These are phyloP conservation scores for Pistacia atlantica DNA, from an alignment of 345 rosid species.

Conservation along the genomic window DNA sequence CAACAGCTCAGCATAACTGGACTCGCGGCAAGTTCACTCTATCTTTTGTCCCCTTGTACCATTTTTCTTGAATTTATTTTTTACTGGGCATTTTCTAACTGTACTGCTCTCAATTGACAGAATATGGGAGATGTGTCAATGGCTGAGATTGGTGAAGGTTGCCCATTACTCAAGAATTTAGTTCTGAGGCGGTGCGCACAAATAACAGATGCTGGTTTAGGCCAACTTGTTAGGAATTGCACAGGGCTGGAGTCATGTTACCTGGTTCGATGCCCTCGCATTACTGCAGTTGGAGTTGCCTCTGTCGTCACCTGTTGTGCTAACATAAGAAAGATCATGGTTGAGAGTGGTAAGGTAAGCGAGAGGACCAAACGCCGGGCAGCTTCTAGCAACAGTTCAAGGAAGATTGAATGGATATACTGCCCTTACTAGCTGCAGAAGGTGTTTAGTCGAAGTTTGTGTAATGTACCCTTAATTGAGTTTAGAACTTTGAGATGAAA, in stretches of 20 bases:
- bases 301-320: conserved; percentile 80
- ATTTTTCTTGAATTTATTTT: neutral
- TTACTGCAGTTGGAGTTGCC: conserved; percentile 79
- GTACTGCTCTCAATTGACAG: conserved; percentile 34
- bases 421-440: neutral
- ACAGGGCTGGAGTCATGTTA: conserved; percentile 69
- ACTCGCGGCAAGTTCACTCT: conserved; percentile 56
- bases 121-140: conserved; percentile 75
- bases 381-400: conserved; percentile 38
- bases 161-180: conserved; percentile 68
- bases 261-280: conserved; percentile 74
- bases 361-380: conserved; percentile 77
- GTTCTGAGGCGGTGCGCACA: conserved; percentile 79
- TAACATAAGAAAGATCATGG: conserved; percentile 71
- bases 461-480: too few relatives aligned
- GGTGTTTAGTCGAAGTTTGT: too few relatives aligned
- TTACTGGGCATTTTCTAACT: neutral
- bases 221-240: conserved; percentile 70
- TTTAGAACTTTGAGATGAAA: too few relatives aligned
- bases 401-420: neutral
- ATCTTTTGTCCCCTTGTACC: neutral
- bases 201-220: conserved; percentile 71
- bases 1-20: conserved; percentile 70
- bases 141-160: conserved; percentile 82
- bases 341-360: conserved; percentile 88